Base-by-base conservation (phyloP, 306 rosid genomes). In the Hippophae tibetana region DNA sequence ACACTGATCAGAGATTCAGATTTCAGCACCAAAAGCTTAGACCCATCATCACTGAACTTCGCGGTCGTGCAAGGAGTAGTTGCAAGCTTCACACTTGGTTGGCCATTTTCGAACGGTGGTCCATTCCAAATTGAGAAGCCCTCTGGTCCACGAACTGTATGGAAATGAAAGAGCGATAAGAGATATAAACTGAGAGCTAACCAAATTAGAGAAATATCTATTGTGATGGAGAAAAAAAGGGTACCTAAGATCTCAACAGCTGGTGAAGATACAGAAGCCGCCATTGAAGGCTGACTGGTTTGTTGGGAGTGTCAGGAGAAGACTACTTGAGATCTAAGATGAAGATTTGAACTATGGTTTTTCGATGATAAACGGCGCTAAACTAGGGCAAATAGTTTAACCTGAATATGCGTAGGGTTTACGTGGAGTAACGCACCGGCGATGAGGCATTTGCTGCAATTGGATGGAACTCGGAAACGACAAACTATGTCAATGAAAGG, bases 121-220 rank as follows among this genome's bases (percentile, higher is more conserved):
- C 98, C 98, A 2, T 77, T 83, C 98, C 96, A 90, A 76, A 87
- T 64, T 4, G 82, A 90, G 65, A 66, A 78, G 18, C 84, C 82
- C 54, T 87, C 97, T 0, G 90, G 88, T 43, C 71, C 78, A 56
- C 92, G 85, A 72, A 90, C 98, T 87, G 66, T 40, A 23, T 69
- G 57, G 59, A 54, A 23, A 56, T 26, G 18, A 57, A 56, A 38
- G 13, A 40, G 60, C 5, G 13, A 56, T 51, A 42, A 60, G 27
- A 42, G 3, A 65, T 18, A 56, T 5, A 46, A 63, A 31, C 41
- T 2, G 65, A 63, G 10, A 44, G 5, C 49, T n/a, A 60, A 23
- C 13, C 8, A 7, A 9, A 38, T 14, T 68, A 56, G 59, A 18
- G 27, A 31, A 62, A 31, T 31, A 31, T 31, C 38, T 31, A 31